Evolutionary conservation across 805 yeast genomes (phyloP).

Genomic region (Candida nanaspora): DNA sequence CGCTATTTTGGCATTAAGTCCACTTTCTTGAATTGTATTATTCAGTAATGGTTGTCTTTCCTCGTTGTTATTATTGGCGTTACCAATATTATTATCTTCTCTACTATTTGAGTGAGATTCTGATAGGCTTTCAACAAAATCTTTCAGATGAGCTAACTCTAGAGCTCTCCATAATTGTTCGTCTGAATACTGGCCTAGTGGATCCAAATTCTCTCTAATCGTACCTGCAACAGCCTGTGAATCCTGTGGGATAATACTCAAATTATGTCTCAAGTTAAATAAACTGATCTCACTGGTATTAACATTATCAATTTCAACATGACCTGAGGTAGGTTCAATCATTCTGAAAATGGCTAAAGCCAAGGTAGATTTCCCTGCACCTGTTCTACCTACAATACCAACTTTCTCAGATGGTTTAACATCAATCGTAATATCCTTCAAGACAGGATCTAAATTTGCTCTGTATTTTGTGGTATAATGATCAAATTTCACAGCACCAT

Average conservation of each 20-base stretch:
- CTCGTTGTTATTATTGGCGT: conserved; percentile 1
- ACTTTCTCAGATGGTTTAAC: conserved; percentile 53
- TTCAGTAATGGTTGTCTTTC: neutral
- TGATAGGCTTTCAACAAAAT: conserved; percentile 29
- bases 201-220: conserved; percentile 56
- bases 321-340: conserved; percentile 49
- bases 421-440: conserved; percentile 37
- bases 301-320: conserved; percentile 47
- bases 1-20: conserved; percentile 48
- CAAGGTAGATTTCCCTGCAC: conserved; percentile 66
- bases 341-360: conserved; percentile 56
- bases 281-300: conserved; percentile 46
- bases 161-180: conserved; percentile 51
- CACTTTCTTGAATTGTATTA: conserved; percentile 12
- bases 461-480: conserved; percentile 54
- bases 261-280: conserved; percentile 44
- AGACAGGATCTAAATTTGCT: conserved; percentile 50
- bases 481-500: conserved; percentile 42
- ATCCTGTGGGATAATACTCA: conserved; percentile 64
- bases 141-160: conserved; percentile 51
- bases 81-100: conserved; percentile 19
- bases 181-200: conserved; percentile 42
- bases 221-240: conserved; percentile 64
- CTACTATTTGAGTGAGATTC: conserved; percentile 27
- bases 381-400: conserved; percentile 74